Base-by-base conservation (phyloP, 257 asterid species). In the Solanum dulcamara region DNA sequence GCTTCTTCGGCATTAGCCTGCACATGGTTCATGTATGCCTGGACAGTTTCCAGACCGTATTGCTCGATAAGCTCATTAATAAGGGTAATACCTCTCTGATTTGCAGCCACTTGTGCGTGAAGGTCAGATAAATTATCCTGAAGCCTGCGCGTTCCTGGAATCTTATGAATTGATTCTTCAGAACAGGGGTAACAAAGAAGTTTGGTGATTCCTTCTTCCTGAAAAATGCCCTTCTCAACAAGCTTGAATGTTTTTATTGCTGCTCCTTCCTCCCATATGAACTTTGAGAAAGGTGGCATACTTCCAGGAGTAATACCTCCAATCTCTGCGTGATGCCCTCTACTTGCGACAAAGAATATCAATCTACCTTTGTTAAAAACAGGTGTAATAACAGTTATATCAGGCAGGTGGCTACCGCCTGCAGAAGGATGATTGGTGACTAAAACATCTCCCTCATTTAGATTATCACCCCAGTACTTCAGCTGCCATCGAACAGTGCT, bases 271-370 rank as follows among this genome's bases (percentile, higher is more conserved):
- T 96, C 99, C 94, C 94, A 94, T 88, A 96, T 94, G 81, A 93
- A 91, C 91, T 96, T 96, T 12, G 99, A 96, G 87, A 96, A 96
- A 3, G 99, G 99, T 0, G 99, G 98, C 99, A 96, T 96, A 88
- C 99, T 96, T 80, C 99, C 99, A 6, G 99, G 99, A 35, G 98
- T 96, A 84, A 96, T 94, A 57, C 99, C 99, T 82, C 99, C 99
- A 46, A 96, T 96, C 90, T 96, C 99, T 5, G 99, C 98, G 83
- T 95, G 99, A 90, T 96, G 98, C 66, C 99, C 99, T 86, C 99
- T 90, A 85, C 99, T 96, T 22, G 99, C 99, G 30, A 95, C 95
- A 80, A 96, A 95, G 90, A 96, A 96, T 18, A 96, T 94, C 83
- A 96, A 89, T 59, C 91, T 87, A 84, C 94, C 95, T 40, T 91